Percentiles rank a stretch among this genome's conserved stretches.
Conservation (phyloP, 345 rosid genomes). For the Bruguiera parviflora region DNA sequence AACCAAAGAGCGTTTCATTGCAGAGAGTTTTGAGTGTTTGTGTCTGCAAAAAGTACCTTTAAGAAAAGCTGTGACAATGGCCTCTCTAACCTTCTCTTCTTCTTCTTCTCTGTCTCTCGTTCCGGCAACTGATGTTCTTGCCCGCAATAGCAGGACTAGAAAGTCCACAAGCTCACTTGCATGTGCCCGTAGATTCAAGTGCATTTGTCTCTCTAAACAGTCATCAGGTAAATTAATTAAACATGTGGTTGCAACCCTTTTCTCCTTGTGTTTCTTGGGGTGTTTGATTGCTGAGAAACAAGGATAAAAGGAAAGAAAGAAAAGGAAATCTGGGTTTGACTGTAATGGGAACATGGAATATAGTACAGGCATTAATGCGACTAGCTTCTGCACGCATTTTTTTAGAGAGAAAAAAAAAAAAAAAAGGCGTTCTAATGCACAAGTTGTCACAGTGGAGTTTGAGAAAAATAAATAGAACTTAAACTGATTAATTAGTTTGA, state of each 20-base stretch:
- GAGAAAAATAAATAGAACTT: no score
- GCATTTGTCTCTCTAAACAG: constrained; percentile 26
- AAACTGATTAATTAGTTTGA: no score
- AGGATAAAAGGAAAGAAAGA: constrained; percentile 10
- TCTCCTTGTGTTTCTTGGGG: neutral
- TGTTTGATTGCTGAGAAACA: constrained; percentile 13
- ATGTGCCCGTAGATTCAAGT: constrained; percentile 32
- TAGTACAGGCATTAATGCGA: no score
- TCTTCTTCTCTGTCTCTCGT: constrained; percentile 13
- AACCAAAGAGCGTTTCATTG: no score
- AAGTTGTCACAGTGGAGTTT: no score
- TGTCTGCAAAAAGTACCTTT: no score
- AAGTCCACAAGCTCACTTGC: constrained; percentile 21
- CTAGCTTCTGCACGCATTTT: no score
- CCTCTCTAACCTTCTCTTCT: constrained; percentile 29
- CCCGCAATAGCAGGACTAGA: constrained; percentile 11
- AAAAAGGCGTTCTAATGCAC: no score
- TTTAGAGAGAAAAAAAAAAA: no score
- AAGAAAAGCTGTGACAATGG: constrained; percentile 6
- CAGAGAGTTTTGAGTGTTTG: no score
- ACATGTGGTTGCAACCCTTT: neutral
- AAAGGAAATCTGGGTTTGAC: neutral
- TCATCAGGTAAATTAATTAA: constrained; percentile 37
- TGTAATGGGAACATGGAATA: no score
- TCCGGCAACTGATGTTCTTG: constrained; percentile 17